Base-by-base conservation (phyloP, 805 yeast genomes). In the Candida nanaspora region DNA sequence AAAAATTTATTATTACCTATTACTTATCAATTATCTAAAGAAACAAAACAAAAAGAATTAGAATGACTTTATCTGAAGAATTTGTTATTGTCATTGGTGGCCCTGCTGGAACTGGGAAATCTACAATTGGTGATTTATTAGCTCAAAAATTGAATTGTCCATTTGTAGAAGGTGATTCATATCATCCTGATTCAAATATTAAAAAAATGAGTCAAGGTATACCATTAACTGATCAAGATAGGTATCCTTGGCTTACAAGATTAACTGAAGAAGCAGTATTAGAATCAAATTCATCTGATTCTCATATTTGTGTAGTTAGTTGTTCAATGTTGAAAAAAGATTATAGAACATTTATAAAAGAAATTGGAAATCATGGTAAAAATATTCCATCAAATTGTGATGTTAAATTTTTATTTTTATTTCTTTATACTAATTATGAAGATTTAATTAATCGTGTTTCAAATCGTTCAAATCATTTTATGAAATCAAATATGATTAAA, bases 61-160 rank as follows among this genome's bases (percentile, higher is more conserved):
- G 6, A 9, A 34, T 34, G 37, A 34, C 37, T 23, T 8, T 23
- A 9, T 16, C 37, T 18, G 33, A 20, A 20, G 26, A 27, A 21
- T 21, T 40, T 6, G 41, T 62, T 1, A 39, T 62, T 7, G 78
- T 88, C 2, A 78, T 91, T 8, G 96, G 95, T 11, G 98, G 98
- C 0, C 96, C 98, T 0, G 89, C 96, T 0, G 98, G 98, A 8
- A 84, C 96, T 2, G 98, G 98, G 1, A 93, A 93, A 58, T 71
- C 94, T 19, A 86, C 96, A 2, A 74, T 84, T 18, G 95, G 86
- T 0, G 52, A 59, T 10, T 53, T 89, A 18, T 59, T 82, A 0
- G 44, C 62, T 18, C n/a, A 23, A 9, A 53, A 61, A 19, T 69
- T 77, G 16, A 44, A 59, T 2, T 69, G 82, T 37, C 69, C 78